Conservation (phyloP, 192 early-diverging fungal species). For the Thamnidium elegans region DNA sequence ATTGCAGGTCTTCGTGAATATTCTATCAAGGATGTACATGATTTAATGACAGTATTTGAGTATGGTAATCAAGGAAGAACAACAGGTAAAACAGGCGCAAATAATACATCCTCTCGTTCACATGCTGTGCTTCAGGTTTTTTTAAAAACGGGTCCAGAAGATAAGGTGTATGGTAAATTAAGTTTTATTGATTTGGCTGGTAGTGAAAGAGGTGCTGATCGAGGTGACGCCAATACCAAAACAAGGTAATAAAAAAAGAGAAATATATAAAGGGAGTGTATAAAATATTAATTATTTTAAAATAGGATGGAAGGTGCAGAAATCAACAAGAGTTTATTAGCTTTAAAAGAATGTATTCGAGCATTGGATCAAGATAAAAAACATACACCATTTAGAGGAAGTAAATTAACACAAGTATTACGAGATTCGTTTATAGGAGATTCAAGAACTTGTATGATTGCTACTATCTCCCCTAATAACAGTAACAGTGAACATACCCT, state of each 20-base stretch:
- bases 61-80: slow-evolving; percentile 83
- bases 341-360: slow-evolving; percentile 96
- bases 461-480: slow-evolving; percentile 93
- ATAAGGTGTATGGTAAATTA: slow-evolving; percentile 74
- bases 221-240: slow-evolving; percentile 88
- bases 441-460: slow-evolving; percentile 97
- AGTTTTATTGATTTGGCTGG: slow-evolving; percentile 98
- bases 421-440: slow-evolving; percentile 98
- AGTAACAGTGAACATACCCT: slow-evolving; percentile 92
- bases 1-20: slow-evolving; percentile 85
- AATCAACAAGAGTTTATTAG: slow-evolving; percentile 97
- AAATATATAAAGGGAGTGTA: background rate
- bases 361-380: slow-evolving; percentile 92
- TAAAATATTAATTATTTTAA: background rate
- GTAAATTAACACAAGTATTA: slow-evolving; percentile 91
- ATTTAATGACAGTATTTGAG: slow-evolving; percentile 89
- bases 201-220: slow-evolving; percentile 96
- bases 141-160: slow-evolving; percentile 63
- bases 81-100: slow-evolving; percentile 94
- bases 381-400: slow-evolving; percentile 96
- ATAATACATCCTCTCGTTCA: slow-evolving; percentile 92
- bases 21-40: slow-evolving; percentile 75
- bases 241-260: slow-evolving; percentile 59
- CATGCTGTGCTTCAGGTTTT: slow-evolving; percentile 96
- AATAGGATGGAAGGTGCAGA: slow-evolving; percentile 92